Evolutionary conservation across 2,329 filamentous ascomycete species (phyloP).

Genomic region (Myriosclerotinia scirpicola): DNA sequence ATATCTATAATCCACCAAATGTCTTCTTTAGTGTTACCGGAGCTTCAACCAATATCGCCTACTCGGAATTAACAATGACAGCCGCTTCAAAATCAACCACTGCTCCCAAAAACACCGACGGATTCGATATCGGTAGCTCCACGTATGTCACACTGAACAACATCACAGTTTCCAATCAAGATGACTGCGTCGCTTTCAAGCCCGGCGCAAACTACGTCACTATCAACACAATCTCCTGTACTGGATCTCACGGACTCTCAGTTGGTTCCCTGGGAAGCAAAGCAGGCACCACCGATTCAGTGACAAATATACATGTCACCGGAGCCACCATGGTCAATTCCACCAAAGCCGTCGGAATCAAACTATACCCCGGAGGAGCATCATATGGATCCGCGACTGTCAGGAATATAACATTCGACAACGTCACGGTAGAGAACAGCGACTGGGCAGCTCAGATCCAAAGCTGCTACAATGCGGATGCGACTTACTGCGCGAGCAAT

Average conservation of each 20-base stretch:
- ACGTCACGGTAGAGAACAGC: slow-evolving; percentile 43
- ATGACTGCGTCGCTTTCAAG: slow-evolving; percentile 60
- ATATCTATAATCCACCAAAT: slow-evolving; percentile 47
- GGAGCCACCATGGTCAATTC: slow-evolving; percentile 45
- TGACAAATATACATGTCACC: slow-evolving; percentile 46
- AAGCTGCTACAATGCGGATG: slow-evolving; percentile 46
- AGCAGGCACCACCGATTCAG: slow-evolving; percentile 41
- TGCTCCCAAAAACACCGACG: slow-evolving; percentile 54
- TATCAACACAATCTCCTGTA: slow-evolving; percentile 47
- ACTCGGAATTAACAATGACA: slow-evolving; percentile 43
- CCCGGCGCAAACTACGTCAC: slow-evolving; percentile 50
- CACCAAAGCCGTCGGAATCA: slow-evolving; percentile 50
- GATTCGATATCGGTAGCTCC: slow-evolving; percentile 49
- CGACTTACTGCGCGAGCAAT: slow-evolving; percentile 41
- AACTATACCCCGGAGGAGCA: slow-evolving; percentile 46
- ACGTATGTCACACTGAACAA: slow-evolving; percentile 51
- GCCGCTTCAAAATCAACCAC: slow-evolving; percentile 45
- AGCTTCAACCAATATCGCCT: slow-evolving; percentile 42
- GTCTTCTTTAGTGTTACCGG: slow-evolving; percentile 47
- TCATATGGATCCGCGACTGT: slow-evolving; percentile 44
- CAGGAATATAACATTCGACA: slow-evolving; percentile 46
- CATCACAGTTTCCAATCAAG: slow-evolving; percentile 55
- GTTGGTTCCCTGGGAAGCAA: slow-evolving; percentile 48
- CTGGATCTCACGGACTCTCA: slow-evolving; percentile 49
- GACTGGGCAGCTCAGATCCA: slow-evolving; percentile 50